Evolutionary conservation across 306 rosid species (phyloP), one percentile per base, ranked within the genome.

Genomic region (Pyrus pyrifolia): DNA sequence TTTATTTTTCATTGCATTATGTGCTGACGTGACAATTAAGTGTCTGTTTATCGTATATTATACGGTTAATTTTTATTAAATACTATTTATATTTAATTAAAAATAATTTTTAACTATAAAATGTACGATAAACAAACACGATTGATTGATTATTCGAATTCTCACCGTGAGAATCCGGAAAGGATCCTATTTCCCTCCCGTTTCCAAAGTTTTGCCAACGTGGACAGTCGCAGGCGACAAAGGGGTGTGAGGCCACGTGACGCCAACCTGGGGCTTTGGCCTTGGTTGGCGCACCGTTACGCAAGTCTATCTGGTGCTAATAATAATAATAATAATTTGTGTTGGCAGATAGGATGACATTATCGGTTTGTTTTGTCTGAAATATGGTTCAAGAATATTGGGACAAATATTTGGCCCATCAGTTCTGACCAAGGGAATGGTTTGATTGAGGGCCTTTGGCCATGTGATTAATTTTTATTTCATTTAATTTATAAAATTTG

Each of bases 141-240:
- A 25, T 25, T 25, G 27, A 25, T 25, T 25, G 27, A 25, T 1
- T 1, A 25, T 1, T 25, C 2, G 27, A 25, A 25, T 25, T 25
- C 27, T 25, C 27, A 25, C 27, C 27, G 1, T 25, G 27, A 25
- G 27, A 1, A 25, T 25, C 27, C 27, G 27, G 27, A 25, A 25
- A 25, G 27, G 27, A 25, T 25, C 27, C 27, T 25, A 25, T 25
- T 25, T 25, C 27, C 27, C 65, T 3, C 11, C 35, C 71, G 84
- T 79, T 82, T 82, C 78, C 35, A n/a, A 46, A 8, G 18, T 2
- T 1, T 4, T 6, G 76, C 82, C 81, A 22, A 81, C 86, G 85
- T 85, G 91, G 79, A 67, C 0, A 1, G 10, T 35, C 69, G 2
- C 51, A 53, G 64, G 71, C 84, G 86, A 68, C 72, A 25, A 62